A percentile compares a stretch with the other conserved stretches of the same genome.
Conservation (phyloP, 75 land plant genomes). For the Gnetum montanum region DNA sequence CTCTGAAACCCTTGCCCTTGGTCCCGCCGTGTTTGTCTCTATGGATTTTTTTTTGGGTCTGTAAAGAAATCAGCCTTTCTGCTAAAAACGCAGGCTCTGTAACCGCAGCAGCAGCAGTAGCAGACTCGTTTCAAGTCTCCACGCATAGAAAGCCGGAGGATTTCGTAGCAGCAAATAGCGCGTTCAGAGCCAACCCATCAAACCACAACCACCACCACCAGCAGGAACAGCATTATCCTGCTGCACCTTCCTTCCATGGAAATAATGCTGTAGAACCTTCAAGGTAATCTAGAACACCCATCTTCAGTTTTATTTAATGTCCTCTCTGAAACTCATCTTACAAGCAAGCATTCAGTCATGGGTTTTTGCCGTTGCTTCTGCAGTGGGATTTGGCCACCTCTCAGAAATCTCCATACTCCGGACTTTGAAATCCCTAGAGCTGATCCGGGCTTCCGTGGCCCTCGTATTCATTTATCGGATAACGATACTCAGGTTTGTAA, state of each 20-base stretch:
- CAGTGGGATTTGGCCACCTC: too few relatives aligned
- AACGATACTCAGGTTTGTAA: too few relatives aligned
- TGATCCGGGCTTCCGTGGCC: too few relatives aligned
- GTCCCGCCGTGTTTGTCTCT: not conserved
- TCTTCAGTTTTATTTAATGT: not conserved
- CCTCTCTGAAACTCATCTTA: not conserved
- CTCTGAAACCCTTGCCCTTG: not conserved
- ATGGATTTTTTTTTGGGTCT: not conserved
- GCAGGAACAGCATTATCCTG: not conserved
- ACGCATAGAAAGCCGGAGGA: not conserved
- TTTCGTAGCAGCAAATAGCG: not conserved
- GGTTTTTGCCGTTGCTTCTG: too few relatives aligned
- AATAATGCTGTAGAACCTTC: too few relatives aligned
- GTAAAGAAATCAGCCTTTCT: not conserved
- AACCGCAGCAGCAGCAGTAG: not conserved
- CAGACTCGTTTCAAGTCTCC: not conserved
- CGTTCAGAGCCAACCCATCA: not conserved
- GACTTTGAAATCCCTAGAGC: too few relatives aligned
- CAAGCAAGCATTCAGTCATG: too few relatives aligned
- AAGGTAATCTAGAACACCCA: not conserved
- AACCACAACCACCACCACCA: not conserved
- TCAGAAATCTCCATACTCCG: too few relatives aligned
- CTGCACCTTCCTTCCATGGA: too few relatives aligned
- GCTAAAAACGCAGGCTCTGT: not conserved
- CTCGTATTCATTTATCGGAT: too few relatives aligned